Evolutionary conservation across 768 basidiomycete species (phyloP).

Genomic region (Hemileccinum impolitum): DNA sequence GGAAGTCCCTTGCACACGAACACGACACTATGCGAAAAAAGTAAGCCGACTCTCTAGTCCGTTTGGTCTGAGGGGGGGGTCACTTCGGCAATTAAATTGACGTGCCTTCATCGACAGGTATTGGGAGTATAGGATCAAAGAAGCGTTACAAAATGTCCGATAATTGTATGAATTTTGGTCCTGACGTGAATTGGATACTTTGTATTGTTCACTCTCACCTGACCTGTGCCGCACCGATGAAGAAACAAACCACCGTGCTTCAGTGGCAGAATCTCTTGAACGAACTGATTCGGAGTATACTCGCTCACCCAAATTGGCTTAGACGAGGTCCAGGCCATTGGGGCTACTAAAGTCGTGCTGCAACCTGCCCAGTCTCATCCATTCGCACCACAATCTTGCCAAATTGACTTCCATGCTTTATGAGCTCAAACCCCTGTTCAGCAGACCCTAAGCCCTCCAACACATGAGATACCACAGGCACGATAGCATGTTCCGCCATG

Average conservation of each 20-base stretch:
- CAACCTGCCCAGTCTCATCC: slow-evolving; percentile 18
- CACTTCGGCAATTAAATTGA: slow-evolving; percentile 25
- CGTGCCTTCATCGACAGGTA: slow-evolving; percentile 44
- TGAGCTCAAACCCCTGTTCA: slow-evolving; percentile 67
- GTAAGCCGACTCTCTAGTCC: slow-evolving; percentile 38
- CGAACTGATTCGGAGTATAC: background rate
- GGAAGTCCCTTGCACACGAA: slow-evolving; percentile 64
- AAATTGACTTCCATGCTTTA: slow-evolving; percentile 65
- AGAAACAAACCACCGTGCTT: background rate
- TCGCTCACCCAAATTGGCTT: background rate
- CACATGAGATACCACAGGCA: slow-evolving; percentile 68
- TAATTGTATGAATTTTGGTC: slow-evolving; percentile 14
- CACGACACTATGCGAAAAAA: slow-evolving; percentile 75
- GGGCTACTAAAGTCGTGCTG: slow-evolving; percentile 23
- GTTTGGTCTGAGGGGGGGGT: slow-evolving; percentile 7
- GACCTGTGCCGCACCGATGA: background rate
- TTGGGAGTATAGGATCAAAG: slow-evolving; percentile 71
- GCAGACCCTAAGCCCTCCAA: slow-evolving; percentile 62
- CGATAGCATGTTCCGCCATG: slow-evolving; percentile 59
- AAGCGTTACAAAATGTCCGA: slow-evolving; percentile 35
- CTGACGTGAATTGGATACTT: slow-evolving; percentile 8
- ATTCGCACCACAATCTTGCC: slow-evolving; percentile 72
- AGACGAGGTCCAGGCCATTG: background rate
- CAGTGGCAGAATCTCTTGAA: background rate
- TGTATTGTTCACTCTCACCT: background rate